Percentiles rank a stretch among this genome's conserved stretches.
phyloP scores from a whole-genome alignment of 2,329 filamentous ascomycete species.

The Clathrospora elynae region DNA sequence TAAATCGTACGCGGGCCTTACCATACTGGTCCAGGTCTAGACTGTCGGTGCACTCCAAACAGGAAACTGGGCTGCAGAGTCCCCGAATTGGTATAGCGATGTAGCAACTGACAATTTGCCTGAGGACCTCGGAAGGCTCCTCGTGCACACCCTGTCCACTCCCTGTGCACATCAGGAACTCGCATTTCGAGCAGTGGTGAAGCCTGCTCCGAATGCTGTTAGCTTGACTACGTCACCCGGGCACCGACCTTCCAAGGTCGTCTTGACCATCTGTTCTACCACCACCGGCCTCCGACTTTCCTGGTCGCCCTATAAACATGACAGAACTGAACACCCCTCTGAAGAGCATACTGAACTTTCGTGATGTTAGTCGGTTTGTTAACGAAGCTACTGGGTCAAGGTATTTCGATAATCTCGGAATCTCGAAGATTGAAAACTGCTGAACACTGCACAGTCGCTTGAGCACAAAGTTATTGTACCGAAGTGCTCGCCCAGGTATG shows the following conservation, averaged over 20 bases:
- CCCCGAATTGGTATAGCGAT: background rate
- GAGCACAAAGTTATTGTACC: constrained; percentile 38
- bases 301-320: constrained; percentile 6
- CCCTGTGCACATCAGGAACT: constrained; percentile 1
- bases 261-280: background rate
- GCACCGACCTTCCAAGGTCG: background rate
- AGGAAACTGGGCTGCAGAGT: background rate
- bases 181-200: background rate
- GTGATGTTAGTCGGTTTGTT: constrained; percentile 43
- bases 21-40: constrained; percentile 13
- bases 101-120: background rate
- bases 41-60: constrained; percentile 4
- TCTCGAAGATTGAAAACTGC: background rate
- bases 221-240: constrained; percentile 17
- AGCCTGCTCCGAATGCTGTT: constrained; percentile 5
- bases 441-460: constrained; percentile 26
- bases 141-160: too few relatives aligned
- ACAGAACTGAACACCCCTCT: constrained; percentile 25
- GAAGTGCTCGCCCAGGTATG: constrained; percentile 45
- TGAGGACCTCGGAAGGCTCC: background rate
- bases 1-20: constrained; percentile 8
- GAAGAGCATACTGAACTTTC: constrained; percentile 45
- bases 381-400: constrained; percentile 28
- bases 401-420: constrained; percentile 14
- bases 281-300: background rate